Conservation (phyloP, 139 green algal genomes). For the Chlorella sp. region DNA sequence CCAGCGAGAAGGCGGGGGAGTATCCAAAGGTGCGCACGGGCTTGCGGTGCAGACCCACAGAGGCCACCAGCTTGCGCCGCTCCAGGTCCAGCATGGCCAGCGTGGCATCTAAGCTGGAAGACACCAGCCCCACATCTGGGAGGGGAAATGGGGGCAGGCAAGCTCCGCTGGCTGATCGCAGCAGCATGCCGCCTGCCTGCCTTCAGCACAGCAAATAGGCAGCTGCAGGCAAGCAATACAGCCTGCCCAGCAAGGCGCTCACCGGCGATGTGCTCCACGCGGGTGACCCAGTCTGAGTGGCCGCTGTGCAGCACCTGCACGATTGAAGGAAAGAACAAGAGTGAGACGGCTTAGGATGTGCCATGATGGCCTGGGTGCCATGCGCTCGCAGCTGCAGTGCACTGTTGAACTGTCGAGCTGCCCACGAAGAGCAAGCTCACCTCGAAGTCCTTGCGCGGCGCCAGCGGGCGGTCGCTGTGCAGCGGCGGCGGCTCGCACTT, state of each 20-base stretch:
- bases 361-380: no score
- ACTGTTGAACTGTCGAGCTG: no score
- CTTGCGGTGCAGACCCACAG: slow-evolving; percentile 59
- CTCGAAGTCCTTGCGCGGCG: slow-evolving; percentile 66
- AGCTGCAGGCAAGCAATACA: no score
- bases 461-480: slow-evolving; percentile 10
- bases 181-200: no score
- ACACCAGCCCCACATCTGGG: slow-evolving; percentile 76
- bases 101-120: slow-evolving; percentile 73
- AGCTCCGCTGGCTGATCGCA: no score
- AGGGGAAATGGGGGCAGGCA: neutral
- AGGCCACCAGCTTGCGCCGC: slow-evolving; percentile 31
- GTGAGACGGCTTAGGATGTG: no score
- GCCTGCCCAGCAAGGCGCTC: neutral
- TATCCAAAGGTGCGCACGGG: slow-evolving; percentile 80
- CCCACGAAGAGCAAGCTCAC: no score
- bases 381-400: no score
- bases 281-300: slow-evolving; percentile 86
- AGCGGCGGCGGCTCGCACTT: slow-evolving; percentile 14
- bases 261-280: slow-evolving; percentile 52
- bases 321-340: no score
- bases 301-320: slow-evolving; percentile 68
- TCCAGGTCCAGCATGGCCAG: slow-evolving; percentile 70
- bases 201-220: no score
- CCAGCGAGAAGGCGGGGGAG: slow-evolving; percentile 81